Conservation (phyloP, 2,329 filamentous ascomycete genomes). For the Botrytis hyacinthi region DNA sequence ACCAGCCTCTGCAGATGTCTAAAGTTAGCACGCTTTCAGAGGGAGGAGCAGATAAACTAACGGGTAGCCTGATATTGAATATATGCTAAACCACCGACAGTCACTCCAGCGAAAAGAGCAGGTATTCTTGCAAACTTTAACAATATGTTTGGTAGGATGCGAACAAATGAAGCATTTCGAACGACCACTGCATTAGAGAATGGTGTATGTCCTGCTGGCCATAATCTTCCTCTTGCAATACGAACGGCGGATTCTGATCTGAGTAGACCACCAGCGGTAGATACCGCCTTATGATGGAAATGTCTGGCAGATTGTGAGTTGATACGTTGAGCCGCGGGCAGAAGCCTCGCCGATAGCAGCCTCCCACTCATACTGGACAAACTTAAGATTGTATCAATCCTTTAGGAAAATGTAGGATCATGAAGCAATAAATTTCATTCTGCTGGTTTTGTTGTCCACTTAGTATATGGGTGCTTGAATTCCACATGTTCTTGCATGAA, state of each 20-base stretch:
- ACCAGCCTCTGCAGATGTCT: constrained; percentile 58
- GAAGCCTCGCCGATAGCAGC: constrained; percentile 71
- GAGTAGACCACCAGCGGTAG: constrained; percentile 67
- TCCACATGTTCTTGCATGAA: constrained; percentile 18
- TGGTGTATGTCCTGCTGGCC: constrained; percentile 73
- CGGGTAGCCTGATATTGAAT: constrained; percentile 92
- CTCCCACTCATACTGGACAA: constrained; percentile 43
- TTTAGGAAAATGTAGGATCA: constrained; percentile 14
- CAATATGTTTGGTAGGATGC: constrained; percentile 80
- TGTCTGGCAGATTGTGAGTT: constrained; percentile 57
- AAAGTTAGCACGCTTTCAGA: constrained; percentile 2
- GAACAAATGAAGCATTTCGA: constrained; percentile 62
- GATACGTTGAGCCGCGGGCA: constrained; percentile 63
- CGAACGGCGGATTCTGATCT: constrained; percentile 63
- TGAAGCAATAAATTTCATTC: constrained; percentile 15
- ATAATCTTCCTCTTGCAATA: constrained; percentile 62
- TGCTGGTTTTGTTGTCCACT: constrained; percentile 21
- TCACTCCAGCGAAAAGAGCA: constrained; percentile 85
- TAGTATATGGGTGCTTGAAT: constrained; percentile 1
- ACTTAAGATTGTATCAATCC: constrained; percentile 23
- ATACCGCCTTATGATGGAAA: constrained; percentile 55
- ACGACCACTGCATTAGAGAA: constrained; percentile 76
- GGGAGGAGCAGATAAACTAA: constrained; percentile 45
- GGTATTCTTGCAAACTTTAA: constrained; percentile 85
- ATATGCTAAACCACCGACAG: constrained; percentile 85